These are phyloP conservation scores for Oldenlandia corymbosa DNA, from an alignment of 257 asterid genomes.

Conservation along the genomic window DNA sequence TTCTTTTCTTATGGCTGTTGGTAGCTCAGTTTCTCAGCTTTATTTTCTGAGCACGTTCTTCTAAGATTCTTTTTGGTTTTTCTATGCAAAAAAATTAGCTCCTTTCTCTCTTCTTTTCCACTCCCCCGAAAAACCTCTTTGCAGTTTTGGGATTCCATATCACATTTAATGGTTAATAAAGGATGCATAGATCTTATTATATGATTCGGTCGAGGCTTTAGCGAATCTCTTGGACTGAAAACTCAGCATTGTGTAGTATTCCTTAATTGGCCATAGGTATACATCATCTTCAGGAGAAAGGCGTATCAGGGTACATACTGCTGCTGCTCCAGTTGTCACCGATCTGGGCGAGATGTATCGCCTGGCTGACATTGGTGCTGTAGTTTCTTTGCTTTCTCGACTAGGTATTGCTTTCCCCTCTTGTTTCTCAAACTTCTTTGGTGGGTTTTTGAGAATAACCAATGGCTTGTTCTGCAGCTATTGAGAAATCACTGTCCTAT, in stretches of 20 bases:
- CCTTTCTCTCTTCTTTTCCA: not conserved
- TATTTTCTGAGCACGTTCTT: not conserved
- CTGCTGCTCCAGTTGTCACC: constrained; percentile 93
- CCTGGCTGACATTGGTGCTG: constrained; percentile 87
- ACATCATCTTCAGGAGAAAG: constrained; percentile 98
- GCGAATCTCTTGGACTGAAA: not conserved
- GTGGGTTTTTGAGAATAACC: constrained; percentile 12
- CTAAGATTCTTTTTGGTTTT: not conserved
- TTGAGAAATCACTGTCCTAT: constrained; percentile 76
- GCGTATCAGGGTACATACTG: constrained; percentile 96
- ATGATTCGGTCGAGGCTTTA: not conserved
- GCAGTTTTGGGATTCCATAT: not conserved
- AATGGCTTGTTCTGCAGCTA: constrained; percentile 54
- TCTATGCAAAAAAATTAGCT: not conserved
- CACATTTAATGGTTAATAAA: not conserved
- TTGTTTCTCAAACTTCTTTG: not conserved
- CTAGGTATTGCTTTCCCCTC: constrained; percentile 49
- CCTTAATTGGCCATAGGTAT: constrained; percentile 68
- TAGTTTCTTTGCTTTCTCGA: constrained; percentile 74
- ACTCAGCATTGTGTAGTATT: constrained; percentile 13
- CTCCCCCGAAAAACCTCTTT: not conserved
- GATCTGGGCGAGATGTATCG: constrained; percentile 95
- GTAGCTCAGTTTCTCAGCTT: not conserved
- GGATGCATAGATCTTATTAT: not conserved
- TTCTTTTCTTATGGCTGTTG: not conserved